These are phyloP conservation scores for Ganoderma resinaceum DNA, from an alignment of 1,284 basidiomycete genomes.

Conservation along the genomic window DNA sequence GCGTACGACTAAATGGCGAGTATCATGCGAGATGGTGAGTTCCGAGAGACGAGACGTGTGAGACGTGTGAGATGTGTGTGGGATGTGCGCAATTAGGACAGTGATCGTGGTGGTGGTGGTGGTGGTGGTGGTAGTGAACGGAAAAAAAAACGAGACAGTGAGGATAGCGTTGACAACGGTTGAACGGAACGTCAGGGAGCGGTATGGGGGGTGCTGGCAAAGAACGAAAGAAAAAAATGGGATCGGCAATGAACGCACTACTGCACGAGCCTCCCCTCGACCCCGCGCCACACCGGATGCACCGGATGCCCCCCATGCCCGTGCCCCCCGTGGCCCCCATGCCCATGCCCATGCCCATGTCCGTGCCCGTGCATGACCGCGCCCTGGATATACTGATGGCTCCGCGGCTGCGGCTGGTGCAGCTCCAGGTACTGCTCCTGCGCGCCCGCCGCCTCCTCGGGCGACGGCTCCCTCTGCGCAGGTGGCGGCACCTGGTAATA, in stretches of 20 bases:
- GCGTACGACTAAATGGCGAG: background rate
- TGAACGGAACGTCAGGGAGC: background rate
- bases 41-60: background rate
- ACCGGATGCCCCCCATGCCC: conserved; percentile 1
- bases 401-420: conserved; percentile 28
- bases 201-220: background rate
- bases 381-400: conserved; percentile 23
- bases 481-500: conserved; percentile 16
- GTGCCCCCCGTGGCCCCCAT: conserved; percentile 2
- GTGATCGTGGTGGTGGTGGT: background rate
- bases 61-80: too few species aligned
- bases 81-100: background rate
- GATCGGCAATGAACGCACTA: background rate
- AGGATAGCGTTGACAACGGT: background rate
- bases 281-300: conserved; percentile 22
- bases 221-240: background rate
- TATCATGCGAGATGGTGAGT: background rate
- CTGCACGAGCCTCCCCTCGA: conserved; percentile 29
- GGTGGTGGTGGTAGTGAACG: background rate
- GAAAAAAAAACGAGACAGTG: background rate
- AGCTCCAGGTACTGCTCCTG: conserved; percentile 23
- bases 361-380: conserved; percentile 11
- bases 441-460: conserved; percentile 18
- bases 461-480: conserved; percentile 20
- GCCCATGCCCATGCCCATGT: conserved; percentile 9